Evolutionary conservation across 495 filamentous ascomycete species (phyloP).

Genomic region (Astrothelium subdiscretum): DNA sequence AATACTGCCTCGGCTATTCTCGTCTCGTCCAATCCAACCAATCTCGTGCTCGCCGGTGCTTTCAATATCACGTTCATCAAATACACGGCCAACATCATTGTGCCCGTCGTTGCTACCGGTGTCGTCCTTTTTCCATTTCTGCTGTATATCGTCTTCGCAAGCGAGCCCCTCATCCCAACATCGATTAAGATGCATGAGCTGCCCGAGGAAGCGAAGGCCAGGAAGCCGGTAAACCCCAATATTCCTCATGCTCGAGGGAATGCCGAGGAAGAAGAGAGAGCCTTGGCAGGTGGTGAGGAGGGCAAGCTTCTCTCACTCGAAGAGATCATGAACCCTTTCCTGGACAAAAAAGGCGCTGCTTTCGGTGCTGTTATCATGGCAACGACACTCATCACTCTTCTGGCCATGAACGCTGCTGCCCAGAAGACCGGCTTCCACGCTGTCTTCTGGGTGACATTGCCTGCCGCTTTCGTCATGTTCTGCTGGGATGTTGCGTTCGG

Average conservation of each 20-base stretch:
- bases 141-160: slow-evolving; percentile 50
- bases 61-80: slow-evolving; percentile 55
- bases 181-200: slow-evolving; percentile 56
- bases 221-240: slow-evolving; percentile 52
- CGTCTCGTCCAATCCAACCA: slow-evolving; percentile 61
- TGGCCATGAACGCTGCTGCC: slow-evolving; percentile 48
- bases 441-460: slow-evolving; percentile 51
- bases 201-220: slow-evolving; percentile 39
- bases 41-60: slow-evolving; percentile 57
- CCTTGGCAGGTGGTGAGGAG: slow-evolving; percentile 32
- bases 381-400: slow-evolving; percentile 44
- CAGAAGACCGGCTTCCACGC: slow-evolving; percentile 31
- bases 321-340: slow-evolving; percentile 60
- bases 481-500: slow-evolving; percentile 48
- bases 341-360: slow-evolving; percentile 49
- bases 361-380: slow-evolving; percentile 53
- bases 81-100: slow-evolving; percentile 60
- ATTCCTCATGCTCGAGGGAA: slow-evolving; percentile 49
- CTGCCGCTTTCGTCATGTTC: slow-evolving; percentile 52
- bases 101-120: slow-evolving; percentile 50
- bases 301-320: slow-evolving; percentile 46
- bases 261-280: slow-evolving; percentile 41
- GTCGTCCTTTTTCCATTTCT: slow-evolving; percentile 54
- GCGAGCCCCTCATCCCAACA: slow-evolving; percentile 47
- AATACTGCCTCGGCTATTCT: slow-evolving; percentile 59